These are phyloP conservation scores for Fusarium luffae DNA, from an alignment of 2,329 filamentous ascomycete species.

Conservation along the genomic window DNA sequence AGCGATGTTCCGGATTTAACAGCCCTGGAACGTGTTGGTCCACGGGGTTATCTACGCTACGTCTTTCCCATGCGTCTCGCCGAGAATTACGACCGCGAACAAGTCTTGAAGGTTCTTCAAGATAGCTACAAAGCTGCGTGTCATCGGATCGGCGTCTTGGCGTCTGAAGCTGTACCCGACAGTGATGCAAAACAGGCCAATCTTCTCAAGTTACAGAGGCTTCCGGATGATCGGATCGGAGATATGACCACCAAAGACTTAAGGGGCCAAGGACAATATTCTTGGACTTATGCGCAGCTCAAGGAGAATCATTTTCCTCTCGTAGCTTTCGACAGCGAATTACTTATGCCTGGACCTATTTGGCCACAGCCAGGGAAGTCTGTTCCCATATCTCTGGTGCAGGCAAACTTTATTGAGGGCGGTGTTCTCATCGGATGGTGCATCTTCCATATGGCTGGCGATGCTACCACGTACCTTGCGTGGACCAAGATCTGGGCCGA, in stretches of 20 bases:
- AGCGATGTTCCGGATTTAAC: conserved; percentile 11
- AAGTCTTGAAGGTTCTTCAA: neutral
- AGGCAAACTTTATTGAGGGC: conserved; percentile 25
- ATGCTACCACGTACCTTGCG: conserved; percentile 20
- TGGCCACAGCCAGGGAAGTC: conserved; percentile 9
- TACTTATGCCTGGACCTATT: conserved; percentile 7
- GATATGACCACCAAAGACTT: conserved; percentile 1
- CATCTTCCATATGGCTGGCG: conserved; percentile 26
- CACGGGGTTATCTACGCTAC: conserved; percentile 27
- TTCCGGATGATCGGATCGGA: neutral
- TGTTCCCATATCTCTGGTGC: conserved; percentile 2
- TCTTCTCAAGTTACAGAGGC: conserved; percentile 11
- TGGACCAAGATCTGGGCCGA: conserved; percentile 34
- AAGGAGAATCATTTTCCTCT: conserved; percentile 15
- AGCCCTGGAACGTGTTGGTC: conserved; percentile 14
- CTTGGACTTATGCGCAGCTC: conserved; percentile 11
- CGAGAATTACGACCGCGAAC: neutral
- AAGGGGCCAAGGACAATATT: neutral
- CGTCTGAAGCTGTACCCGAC: conserved; percentile 20
- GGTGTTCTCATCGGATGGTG: conserved; percentile 25
- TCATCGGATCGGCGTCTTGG: conserved; percentile 10
- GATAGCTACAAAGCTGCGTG: conserved; percentile 8
- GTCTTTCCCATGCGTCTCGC: conserved; percentile 14
- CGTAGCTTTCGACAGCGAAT: conserved; percentile 13
- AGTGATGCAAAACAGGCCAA: conserved; percentile 11